phyloP scores from a whole-genome alignment of 73 alveolate genomes.

The Paramecium pentaurelia region DNA sequence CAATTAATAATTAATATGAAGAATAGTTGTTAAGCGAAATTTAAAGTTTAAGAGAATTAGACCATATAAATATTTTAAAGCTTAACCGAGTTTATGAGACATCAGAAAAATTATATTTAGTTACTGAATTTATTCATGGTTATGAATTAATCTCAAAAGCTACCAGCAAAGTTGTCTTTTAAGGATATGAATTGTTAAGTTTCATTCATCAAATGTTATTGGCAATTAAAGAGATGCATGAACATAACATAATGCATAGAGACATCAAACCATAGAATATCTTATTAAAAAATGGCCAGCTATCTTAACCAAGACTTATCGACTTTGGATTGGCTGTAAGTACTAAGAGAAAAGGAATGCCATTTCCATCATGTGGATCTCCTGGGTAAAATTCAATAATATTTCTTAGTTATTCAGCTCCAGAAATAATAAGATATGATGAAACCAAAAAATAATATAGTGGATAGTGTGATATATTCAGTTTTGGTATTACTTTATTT shows the following conservation, averaged over 20 bases:
- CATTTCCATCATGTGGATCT: slow-evolving; percentile 20
- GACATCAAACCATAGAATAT: not conserved
- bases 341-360: not conserved
- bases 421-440: not conserved
- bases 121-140: not conserved
- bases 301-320: not conserved
- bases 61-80: not conserved
- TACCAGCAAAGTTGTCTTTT: not conserved
- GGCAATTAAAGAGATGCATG: not conserved
- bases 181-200: not conserved
- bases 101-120: not conserved
- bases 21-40: not conserved
- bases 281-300: not conserved
- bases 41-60: not conserved
- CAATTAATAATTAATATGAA: not conserved
- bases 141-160: not conserved
- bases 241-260: not conserved
- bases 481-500: slow-evolving; percentile 7
- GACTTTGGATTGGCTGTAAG: not conserved
- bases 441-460: not conserved
- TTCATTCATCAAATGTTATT: not conserved
- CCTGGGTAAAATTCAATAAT: not conserved
- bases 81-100: not conserved
- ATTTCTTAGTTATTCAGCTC: slow-evolving; percentile 3
- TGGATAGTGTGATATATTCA: not conserved